Base-by-base conservation (phyloP, 176 grass and related monocot species). In the Microstegium vimineum region DNA sequence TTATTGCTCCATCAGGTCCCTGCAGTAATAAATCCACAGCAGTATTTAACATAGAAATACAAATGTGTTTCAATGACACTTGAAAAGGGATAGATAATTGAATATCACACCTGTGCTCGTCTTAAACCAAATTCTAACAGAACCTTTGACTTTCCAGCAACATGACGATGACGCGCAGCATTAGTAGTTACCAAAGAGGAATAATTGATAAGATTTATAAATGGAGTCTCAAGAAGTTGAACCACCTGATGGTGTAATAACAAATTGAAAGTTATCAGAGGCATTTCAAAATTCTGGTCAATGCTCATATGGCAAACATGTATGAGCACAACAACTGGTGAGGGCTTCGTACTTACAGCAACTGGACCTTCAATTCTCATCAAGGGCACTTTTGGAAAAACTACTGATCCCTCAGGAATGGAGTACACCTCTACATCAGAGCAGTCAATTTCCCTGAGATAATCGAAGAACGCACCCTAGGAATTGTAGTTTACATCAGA, bases 1-100 rank as follows among this genome's bases (percentile, higher is more conserved):
- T 99, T 90, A 99, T 95, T 67, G 93, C 96, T n/a, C 96, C 96
- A 93, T 99, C 96, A 62, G 93, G 96, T 23, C 96, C 96, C 91
- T 99, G 80, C 18, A 76, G 88, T 77, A 79, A 68, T 16, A 60
- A 88, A 77, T 75, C 42, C 23, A 31, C 51, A 81, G 22, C 5
- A 73, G 79, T 57, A 59, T 63, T 35, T 83, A 52, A 82, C 61
- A 66, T 25, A n/a, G 42, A 71, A 35, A 43, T 72, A 89, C 38
- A 11, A 80, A 66, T 65, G 27, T 57, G 33, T 47, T 59, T 33
- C 66, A 46, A 31, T 71, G 6, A 66, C 26, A 47, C 16, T 35
- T 35, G 18, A 80, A 76, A 77, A 52, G 42, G 59, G 30, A 76
- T 28, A 26, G 34, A 79, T 34, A 75, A 12, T 25, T 62, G 31